Conservation (phyloP, 2,329 filamentous ascomycete species). For the Paramyrothecium roridum region DNA sequence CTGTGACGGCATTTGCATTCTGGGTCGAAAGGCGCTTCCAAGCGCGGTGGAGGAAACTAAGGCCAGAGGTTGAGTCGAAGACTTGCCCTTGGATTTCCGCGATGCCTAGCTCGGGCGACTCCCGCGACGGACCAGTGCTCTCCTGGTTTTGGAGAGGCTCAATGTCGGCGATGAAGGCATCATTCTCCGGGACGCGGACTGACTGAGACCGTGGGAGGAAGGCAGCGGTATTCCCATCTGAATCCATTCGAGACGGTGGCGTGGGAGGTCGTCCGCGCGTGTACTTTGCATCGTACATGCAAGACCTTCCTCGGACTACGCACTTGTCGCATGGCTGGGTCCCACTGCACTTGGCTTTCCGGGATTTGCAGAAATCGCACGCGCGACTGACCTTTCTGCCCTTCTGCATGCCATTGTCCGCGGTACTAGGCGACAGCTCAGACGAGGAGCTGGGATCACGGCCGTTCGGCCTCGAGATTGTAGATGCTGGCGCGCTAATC, state of each 20-base stretch:
- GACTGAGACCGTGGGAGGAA: not conserved
- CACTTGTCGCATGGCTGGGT: slow-evolving; percentile 29
- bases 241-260: slow-evolving; percentile 17
- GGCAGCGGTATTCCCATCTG: not conserved
- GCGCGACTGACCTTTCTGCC: slow-evolving; percentile 25
- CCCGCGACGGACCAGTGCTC: slow-evolving; percentile 32
- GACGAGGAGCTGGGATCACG: too few relatives aligned
- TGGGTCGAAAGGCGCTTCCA: slow-evolving; percentile 47
- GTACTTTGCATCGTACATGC: slow-evolving; percentile 27
- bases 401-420: not conserved
- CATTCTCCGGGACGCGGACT: not conserved
- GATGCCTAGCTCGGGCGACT: slow-evolving; percentile 41
- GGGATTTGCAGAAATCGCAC: slow-evolving; percentile 23
- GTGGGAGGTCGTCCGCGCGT: slow-evolving; percentile 29
- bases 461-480: too few relatives aligned
- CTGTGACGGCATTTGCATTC: slow-evolving; percentile 23
- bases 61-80: slow-evolving; percentile 47
- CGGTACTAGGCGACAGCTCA: too few relatives aligned
- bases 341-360: slow-evolving; percentile 22
- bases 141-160: slow-evolving; percentile 18
- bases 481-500: too few relatives aligned
- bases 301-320: slow-evolving; percentile 17
- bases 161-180: not conserved
- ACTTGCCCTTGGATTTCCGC: slow-evolving; percentile 52
- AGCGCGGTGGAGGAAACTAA: slow-evolving; percentile 51